Evolutionary conservation across 179 eudicot genomes (phyloP).

Genomic region (Actinidia arguta): DNA sequence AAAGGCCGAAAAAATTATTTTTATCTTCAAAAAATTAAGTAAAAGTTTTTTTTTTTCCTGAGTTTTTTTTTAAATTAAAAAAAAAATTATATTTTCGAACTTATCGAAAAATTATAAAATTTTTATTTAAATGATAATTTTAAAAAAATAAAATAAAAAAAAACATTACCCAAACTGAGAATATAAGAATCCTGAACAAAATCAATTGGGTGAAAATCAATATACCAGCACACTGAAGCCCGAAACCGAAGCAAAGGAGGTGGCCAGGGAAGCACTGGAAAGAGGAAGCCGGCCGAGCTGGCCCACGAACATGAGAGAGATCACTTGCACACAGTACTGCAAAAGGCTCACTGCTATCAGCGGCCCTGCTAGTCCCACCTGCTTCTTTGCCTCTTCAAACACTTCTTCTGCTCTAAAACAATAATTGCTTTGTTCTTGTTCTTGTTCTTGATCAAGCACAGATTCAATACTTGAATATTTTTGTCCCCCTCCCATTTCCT

Average conservation of each 20-base stretch:
- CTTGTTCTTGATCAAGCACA: too few relatives aligned
- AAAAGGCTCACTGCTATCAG: constrained; percentile 39
- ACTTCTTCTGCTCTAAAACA: not conserved
- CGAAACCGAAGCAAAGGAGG: constrained; percentile 44
- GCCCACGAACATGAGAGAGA: constrained; percentile 50
- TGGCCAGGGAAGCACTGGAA: constrained; percentile 48
- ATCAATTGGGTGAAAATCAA: not conserved
- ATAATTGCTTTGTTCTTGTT: not conserved
- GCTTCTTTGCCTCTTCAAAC: constrained; percentile 41
- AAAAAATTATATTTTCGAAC: not conserved
- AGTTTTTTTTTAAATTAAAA: not conserved
- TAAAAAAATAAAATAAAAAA: too few relatives aligned
- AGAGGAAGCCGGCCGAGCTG: constrained; percentile 45
- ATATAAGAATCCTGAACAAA: not conserved
- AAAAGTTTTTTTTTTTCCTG: not conserved
- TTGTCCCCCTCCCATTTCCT: too few relatives aligned
- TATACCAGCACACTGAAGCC: constrained; percentile 47
- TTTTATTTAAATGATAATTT: too few relatives aligned
- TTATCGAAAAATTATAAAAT: too few relatives aligned
- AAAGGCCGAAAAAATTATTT: too few relatives aligned
- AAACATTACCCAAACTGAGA: not conserved
- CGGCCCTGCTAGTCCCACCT: constrained; percentile 41
- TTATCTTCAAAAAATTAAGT: too few relatives aligned
- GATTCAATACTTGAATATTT: too few relatives aligned
- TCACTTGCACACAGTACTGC: constrained; percentile 45